phyloP scores from a whole-genome alignment of 306 rosid species.

The Rubus idaeus region DNA sequence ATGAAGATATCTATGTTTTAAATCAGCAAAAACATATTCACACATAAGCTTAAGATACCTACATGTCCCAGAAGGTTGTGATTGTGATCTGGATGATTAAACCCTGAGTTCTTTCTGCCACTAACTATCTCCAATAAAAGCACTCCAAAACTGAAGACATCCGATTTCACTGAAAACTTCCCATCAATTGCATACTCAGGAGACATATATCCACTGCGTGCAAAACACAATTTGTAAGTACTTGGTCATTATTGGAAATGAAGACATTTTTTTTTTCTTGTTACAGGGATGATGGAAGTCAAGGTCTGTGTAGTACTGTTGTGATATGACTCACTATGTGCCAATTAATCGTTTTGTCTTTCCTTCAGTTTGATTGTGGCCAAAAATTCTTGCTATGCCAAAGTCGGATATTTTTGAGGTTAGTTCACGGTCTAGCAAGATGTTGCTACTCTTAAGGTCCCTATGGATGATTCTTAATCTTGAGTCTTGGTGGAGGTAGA shows the following conservation, averaged over 20 bases:
- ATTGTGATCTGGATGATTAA: constrained; percentile 3
- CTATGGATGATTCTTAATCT: constrained; percentile 21
- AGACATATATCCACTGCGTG: constrained; percentile 24
- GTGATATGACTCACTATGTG: too few relatives aligned
- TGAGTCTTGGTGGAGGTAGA: constrained; percentile 27
- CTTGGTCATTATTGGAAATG: neutral
- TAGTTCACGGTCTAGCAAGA: constrained; percentile 14
- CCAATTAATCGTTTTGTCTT: too few relatives aligned
- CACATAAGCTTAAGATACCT: neutral
- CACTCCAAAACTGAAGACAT: constrained; percentile 23
- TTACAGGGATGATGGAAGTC: too few relatives aligned
- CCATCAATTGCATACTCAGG: constrained; percentile 30
- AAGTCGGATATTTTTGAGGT: constrained; percentile 27
- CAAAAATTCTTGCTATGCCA: too few relatives aligned
- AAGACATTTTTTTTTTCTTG: too few relatives aligned
- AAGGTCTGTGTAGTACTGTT: too few relatives aligned
- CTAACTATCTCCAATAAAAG: constrained; percentile 25
- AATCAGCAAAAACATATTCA: too few relatives aligned
- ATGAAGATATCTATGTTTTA: neutral
- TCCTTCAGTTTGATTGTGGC: too few relatives aligned
- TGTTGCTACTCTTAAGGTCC: constrained; percentile 23
- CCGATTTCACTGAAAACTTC: constrained; percentile 16
- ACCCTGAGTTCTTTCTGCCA: constrained; percentile 19
- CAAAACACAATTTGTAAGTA: neutral
- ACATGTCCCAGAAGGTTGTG: constrained; percentile 25